These are phyloP conservation scores for Neoarthrinium moseri DNA, from an alignment of 2,329 filamentous ascomycete genomes.

Conservation along the genomic window DNA sequence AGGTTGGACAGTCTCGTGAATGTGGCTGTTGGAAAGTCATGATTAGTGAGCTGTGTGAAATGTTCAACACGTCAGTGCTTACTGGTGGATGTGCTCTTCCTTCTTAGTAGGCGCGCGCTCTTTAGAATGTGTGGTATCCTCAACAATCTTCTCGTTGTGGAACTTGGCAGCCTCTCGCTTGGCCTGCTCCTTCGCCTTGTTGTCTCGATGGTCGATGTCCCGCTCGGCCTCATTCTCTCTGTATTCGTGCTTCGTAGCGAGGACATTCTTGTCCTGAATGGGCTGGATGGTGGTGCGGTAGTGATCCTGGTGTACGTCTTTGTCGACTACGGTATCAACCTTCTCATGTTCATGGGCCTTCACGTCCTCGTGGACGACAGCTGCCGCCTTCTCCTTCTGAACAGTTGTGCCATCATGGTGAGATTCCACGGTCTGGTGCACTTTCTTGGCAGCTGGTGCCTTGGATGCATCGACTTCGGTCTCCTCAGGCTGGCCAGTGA, in stretches of 20 bases:
- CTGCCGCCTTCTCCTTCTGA: not conserved
- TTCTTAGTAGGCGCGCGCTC: not conserved
- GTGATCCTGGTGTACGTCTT: constrained; percentile 7
- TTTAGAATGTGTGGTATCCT: not conserved
- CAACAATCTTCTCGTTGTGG: not conserved
- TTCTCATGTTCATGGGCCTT: constrained; percentile 4
- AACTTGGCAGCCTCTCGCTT: not conserved
- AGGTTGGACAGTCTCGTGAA: constrained; percentile 5
- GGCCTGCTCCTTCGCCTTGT: not conserved
- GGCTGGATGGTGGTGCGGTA: constrained; percentile 2
- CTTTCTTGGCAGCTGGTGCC: not conserved
- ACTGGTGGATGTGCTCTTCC: constrained; percentile 6
- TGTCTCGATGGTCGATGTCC: constrained; percentile 2
- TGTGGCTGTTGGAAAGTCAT: not conserved
- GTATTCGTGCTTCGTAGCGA: constrained; percentile 1
- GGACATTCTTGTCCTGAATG: constrained; percentile 5
- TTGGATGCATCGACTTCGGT: not conserved
- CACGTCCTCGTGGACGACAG: constrained; percentile 3
- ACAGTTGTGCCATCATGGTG: not conserved
- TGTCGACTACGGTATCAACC: constrained; percentile 3
- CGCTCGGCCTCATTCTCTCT: not conserved
- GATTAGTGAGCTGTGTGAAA: not conserved
- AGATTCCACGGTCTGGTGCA: not conserved
- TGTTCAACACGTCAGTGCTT: not conserved
- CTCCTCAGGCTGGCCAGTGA: not conserved